These are phyloP conservation scores for Bjerkandera adusta DNA, from an alignment of 1,284 basidiomycete genomes.

Conservation along the genomic window DNA sequence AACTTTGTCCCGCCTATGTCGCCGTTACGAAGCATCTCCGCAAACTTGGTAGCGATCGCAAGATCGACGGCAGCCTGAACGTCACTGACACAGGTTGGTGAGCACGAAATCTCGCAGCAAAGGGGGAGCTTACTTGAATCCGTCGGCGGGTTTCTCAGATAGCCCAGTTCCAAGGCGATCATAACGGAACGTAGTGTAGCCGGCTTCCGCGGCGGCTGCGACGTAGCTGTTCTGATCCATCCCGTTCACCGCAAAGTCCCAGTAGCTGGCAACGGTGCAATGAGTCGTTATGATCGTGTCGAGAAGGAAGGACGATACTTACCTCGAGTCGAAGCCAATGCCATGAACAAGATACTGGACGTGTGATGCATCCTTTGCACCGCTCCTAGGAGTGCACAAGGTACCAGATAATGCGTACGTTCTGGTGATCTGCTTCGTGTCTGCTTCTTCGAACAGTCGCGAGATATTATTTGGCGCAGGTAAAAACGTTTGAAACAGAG, in stretches of 20 bases:
- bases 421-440: conserved; percentile 8
- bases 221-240: conserved; percentile 19
- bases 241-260: conserved; percentile 16
- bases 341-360: conserved; percentile 20
- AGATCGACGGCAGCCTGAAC: conserved; percentile 18
- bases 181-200: conserved; percentile 20
- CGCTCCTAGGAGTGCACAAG: conserved; percentile 15
- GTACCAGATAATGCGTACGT: conserved; percentile 19
- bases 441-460: conserved; percentile 8
- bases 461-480: conserved; percentile 15
- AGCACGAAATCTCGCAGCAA: too few species aligned
- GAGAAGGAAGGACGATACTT: not conserved
- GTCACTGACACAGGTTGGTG: too few species aligned
- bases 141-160: conserved; percentile 17
- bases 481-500: conserved; percentile 11
- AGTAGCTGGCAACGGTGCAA: conserved; percentile 11
- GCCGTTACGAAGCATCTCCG: conserved; percentile 17
- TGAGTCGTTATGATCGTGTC: not conserved
- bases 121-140: conserved; percentile 14
- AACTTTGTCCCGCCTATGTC: conserved; percentile 12
- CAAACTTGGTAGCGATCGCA: conserved; percentile 17
- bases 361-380: conserved; percentile 12
- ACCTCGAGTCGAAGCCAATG: conserved; percentile 17
- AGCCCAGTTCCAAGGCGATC: conserved; percentile 21
- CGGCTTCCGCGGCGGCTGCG: conserved; percentile 16